These are phyloP conservation scores for Beauveria caledonica DNA, from an alignment of 2,329 filamentous ascomycete genomes.

Conservation along the genomic window DNA sequence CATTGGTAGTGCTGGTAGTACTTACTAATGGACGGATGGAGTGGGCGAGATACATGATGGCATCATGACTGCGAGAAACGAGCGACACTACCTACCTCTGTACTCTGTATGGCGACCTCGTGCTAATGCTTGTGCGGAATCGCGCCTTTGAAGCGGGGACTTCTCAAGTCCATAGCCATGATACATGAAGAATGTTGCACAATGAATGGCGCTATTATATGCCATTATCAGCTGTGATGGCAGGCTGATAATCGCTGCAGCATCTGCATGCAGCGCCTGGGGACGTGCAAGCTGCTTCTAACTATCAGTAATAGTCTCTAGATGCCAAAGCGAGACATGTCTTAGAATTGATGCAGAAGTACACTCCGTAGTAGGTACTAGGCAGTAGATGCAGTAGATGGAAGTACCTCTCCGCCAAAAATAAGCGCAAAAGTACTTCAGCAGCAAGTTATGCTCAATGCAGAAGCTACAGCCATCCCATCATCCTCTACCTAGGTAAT, in stretches of 20 bases:
- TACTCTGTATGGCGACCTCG: neutral
- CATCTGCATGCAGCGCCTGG: no score
- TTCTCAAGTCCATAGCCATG: no score
- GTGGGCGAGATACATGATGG: neutral
- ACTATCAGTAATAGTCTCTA: neutral
- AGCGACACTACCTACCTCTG: neutral
- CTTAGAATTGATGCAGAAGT: neutral
- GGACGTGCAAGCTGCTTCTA: no score
- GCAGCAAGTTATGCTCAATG: neutral
- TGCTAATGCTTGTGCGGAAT: neutral
- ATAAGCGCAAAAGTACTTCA: neutral
- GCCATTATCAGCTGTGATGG: neutral
- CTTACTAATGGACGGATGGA: neutral
- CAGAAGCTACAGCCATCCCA: neutral
- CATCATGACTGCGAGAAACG: neutral
- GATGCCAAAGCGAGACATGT: constrained; percentile 1
- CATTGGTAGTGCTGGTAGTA: neutral
- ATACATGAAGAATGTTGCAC: no score
- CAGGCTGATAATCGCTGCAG: neutral
- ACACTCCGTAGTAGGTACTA: no score
- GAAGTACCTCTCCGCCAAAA: neutral
- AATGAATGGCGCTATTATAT: neutral
- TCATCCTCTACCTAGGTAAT: neutral
- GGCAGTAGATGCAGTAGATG: no score
- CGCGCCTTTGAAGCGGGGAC: neutral